Evolutionary conservation across 495 filamentous ascomycete genomes (phyloP).

Genomic region (Pseudevernia furfuracea): DNA sequence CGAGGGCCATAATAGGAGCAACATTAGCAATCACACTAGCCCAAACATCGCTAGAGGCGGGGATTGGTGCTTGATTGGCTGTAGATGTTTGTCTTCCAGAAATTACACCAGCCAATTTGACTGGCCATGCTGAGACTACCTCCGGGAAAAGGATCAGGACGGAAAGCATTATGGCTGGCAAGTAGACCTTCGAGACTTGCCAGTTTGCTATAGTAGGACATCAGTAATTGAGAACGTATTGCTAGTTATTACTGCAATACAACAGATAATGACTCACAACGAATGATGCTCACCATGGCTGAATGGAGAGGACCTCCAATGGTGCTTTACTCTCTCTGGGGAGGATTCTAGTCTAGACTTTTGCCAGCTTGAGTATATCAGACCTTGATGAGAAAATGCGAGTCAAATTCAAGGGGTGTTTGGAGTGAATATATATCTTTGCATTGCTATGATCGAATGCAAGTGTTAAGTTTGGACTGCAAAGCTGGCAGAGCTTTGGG

Average conservation of each 20-base stretch:
- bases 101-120: not conserved
- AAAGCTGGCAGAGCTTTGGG: no score
- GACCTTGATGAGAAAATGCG: not conserved
- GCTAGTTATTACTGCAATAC: not conserved
- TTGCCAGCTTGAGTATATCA: not conserved
- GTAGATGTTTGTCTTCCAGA: not conserved
- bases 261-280: not conserved
- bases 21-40: not conserved
- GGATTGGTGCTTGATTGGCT: not conserved
- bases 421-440: not conserved
- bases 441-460: not conserved
- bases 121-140: not conserved
- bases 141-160: not conserved
- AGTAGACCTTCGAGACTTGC: not conserved
- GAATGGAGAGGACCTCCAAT: not conserved
- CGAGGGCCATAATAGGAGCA: not conserved
- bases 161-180: not conserved
- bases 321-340: not conserved
- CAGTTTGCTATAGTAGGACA: not conserved
- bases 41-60: not conserved
- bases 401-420: not conserved
- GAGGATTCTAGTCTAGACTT: not conserved
- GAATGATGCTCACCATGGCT: not conserved
- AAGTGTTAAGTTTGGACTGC: not conserved
- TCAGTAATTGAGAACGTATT: not conserved